Evolutionary conservation across 1,284 basidiomycete genomes (phyloP), one percentile per base, ranked within the genome.

Genomic region (Ustilago vetiveriae): DNA sequence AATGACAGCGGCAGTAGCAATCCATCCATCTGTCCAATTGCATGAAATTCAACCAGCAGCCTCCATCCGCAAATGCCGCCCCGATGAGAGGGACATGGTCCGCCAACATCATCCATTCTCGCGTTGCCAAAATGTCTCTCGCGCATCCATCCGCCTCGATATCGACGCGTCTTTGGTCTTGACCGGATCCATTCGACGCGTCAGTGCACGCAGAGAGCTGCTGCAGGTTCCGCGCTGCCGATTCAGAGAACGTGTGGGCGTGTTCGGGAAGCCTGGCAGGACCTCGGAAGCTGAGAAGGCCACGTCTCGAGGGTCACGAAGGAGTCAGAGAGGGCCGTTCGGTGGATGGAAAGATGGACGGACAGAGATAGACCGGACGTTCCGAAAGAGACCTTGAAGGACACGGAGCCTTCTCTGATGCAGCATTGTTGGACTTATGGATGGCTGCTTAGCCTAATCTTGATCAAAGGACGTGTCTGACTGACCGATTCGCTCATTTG

Each of bases 111-210:
- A 16, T 11, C 47, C 8, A 26, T 17, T 10, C 22, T 24, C 16
- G 21, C 47, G 27, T 16, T 22, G 13, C 11, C 4, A n/a, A 8
- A 9, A 17, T 27, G 13, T 23, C 14, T 17, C 6, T 16, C 13
- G 11, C 19, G 23, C 44, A 46, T 46, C 44, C 44, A 37, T 27
- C 32, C 29, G n/a, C 39, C 39, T 4, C 23, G 7, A 4, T 29
- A 29, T 41, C 42, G 42, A 44, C 42, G 42, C 42, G 42, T 44
- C 9, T 24, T 41, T 27, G 39, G 10, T n/a, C 24, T 9, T 17
- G 24, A 2, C 39, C 23, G 29, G 22, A 24, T 41, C 38, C 21
- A 24, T 10, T 13, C 9, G 38, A 49, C 47, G 47, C 47, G 47
- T 33, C 8, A 11, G n/a, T 24, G 38, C 23, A 17, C 32, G 13